Conservation (phyloP, 1,284 basidiomycete genomes). For the Anthracocystis walkeri region DNA sequence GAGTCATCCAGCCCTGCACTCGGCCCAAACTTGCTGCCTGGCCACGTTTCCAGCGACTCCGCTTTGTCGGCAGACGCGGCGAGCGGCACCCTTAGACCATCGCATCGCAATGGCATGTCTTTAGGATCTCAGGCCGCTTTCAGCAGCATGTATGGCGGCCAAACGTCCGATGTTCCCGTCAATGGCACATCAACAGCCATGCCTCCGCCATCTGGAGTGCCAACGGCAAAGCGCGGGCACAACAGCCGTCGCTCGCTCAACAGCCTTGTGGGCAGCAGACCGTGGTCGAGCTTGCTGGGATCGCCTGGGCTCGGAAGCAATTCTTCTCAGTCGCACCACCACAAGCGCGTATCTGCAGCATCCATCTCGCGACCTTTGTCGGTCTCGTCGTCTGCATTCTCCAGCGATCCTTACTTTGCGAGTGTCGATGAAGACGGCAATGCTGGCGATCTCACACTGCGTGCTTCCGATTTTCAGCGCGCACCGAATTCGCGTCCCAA, state of each 20-base stretch:
- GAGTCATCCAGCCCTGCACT: conserved; percentile 11
- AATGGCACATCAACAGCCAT: conserved; percentile 3
- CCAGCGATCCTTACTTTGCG: conserved; percentile 16
- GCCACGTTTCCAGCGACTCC: background rate
- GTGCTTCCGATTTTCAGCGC: conserved; percentile 27
- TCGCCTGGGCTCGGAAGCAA: conserved; percentile 31
- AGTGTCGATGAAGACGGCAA: conserved; percentile 6
- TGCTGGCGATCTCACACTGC: conserved; percentile 26
- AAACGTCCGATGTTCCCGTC: background rate
- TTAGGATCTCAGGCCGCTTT: conserved; percentile 13
- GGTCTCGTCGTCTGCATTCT: conserved; percentile 40
- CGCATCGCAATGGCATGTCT: conserved; percentile 16
- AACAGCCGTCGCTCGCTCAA: conserved; percentile 43
- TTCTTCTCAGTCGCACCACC: conserved; percentile 17
- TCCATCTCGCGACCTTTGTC: conserved; percentile 46
- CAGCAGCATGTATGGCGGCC: background rate
- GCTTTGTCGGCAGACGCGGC: background rate
- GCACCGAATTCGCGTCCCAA: conserved; percentile 10
- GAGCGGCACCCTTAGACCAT: background rate
- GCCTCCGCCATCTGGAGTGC: conserved; percentile 15
- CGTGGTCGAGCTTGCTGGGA: conserved; percentile 37
- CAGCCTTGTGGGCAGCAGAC: conserved; percentile 33
- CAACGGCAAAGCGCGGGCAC: conserved; percentile 19
- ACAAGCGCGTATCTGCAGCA: conserved; percentile 29
- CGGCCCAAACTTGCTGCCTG: background rate